Evolutionary conservation across 768 basidiomycete species (phyloP), one percentile per base, ranked within the genome.

Genomic region (Russula dissimulans): DNA sequence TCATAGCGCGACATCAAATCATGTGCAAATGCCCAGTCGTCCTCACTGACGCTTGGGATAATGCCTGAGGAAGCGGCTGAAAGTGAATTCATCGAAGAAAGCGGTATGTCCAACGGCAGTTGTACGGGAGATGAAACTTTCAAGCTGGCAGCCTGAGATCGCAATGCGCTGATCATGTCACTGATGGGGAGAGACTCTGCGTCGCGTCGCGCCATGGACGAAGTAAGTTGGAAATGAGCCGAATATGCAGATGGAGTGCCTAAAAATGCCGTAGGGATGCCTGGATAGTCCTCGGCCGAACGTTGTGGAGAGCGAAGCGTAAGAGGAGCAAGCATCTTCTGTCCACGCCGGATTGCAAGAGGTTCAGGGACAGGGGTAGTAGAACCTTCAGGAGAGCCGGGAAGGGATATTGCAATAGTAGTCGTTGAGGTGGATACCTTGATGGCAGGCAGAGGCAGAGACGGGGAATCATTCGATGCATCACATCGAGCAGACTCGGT

Each of bases 231-330:
- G 41, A 71, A 70, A 34, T 59, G 61, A 2, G 76, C 74, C 5
- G 69, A 71, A 63, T 71, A 71, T 22, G 67, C 56, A 7, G 69
- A 65, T 0, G 74, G 69, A 4, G 76, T 74, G 14, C 76, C 74
- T 14, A 72, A 69, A 67, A 78, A 78, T 7, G 77, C 73, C 15
- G 73, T 75, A 6, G 77, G 77, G 14, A 78, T 74, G 54, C 72
- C 72, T 22, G 77, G 77, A 57, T 78, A 78, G 7, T 66, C 54
- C 43, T 67, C 69, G 18, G 47, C 10, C 61, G 60, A 49, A 67
- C 59, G 46, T 66, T 63, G 41, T 58, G 65, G 43, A 38, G 45
- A 17, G 47, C 61, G 48, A 57, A 72, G 57, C 64, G 57, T 56
- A 56, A 73, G 71, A 42, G 77, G 62, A 18, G 64, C 50, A 22